Evolutionary conservation across 345 rosid species (phyloP), one percentile per base, ranked within the genome.

Genomic region (Tarenaya hassleriana): DNA sequence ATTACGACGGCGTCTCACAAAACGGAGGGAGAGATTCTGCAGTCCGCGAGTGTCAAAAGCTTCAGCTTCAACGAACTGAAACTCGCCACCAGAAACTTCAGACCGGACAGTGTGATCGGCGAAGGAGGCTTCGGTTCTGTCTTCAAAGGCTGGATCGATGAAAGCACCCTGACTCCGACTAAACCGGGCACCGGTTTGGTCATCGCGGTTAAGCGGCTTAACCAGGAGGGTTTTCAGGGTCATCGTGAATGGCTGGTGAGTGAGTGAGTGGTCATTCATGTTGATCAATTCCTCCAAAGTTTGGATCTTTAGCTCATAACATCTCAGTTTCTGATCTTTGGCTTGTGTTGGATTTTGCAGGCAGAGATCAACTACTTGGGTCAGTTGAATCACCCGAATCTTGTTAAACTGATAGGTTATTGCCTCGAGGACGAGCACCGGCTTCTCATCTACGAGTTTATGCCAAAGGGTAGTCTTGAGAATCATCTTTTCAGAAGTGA

Each of bases 51-150:
- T 59, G 62, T 92, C 67, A 88, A 83, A 63, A 75, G 74, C 56
- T 92, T 92, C 58, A 62, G 41, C 68, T 88, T 77, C 31, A 67
- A 41, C 64, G 91, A 83, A 18, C 91, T 92, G 8, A 92, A 72
- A 64, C 72, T 70, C 38, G 88, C 98, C 1, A 92, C 98, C 5
- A 77, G 91, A 69, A 88, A 85, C 62, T 92, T 92, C 66, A 85
- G 97, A 46, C 85, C 95, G 1, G 98, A 92, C 63, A 78, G 94
- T 73, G 87, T 92, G 51, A 62, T 92, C 46, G 98, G 98, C 16
- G 98, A 92, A 74, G 98, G 98, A 17, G 98, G 98, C 11, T 92
- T 92, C 3, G 98, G 98, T 64, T 67, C 75, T 21, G 98, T 92
- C 29, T 92, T 80, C 34, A 92, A 84, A 53, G 98, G 95, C 5